Evolutionary conservation across 768 basidiomycete genomes (phyloP), one percentile per base, ranked within the genome.

Genomic region (Lepiota brunneoincarnata): DNA sequence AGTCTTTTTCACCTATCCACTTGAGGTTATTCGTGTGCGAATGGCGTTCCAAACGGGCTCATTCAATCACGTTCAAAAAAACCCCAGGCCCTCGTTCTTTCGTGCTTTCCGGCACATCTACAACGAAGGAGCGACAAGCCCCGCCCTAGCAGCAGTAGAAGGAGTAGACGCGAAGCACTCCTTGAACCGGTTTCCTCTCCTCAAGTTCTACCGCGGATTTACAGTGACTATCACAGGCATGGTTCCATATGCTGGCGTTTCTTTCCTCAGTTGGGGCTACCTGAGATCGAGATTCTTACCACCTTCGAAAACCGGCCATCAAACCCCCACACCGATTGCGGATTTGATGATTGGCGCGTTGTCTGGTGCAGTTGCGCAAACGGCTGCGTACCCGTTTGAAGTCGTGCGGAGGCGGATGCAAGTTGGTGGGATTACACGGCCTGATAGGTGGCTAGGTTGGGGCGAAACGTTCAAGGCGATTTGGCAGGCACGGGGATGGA

Each of bases 141-240:
- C 67, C 12, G 45, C 57, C 67, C 38, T 17, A 9, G 23, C 36
- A 9, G 23, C 36, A 42, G 42, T 63, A 35, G 60, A 48, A 57
- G 59, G 28, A 44, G 53, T 49, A 14, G 58, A 51, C 44, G 41
- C 66, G 45, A 61, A 59, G 60, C 62, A 67, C 31, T 66, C 70
- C 51, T 79, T 94, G 61, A 71, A 80, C 40, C 79, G 80, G 11
- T 82, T 89, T 62, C 89, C 90, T 14, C 66, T 92, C 49, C 78
- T 94, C 51, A 91, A 95, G 63, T 93, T 98, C 72, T 99, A 98
- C 67, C 90, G 97, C 18, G 96, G 97, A n/a, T 98, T 98, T 72
- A 86, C 86, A 6, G 93, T 97, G 24, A 94, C 94, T 18, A 70
- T 98, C 36, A 69, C 83, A 11, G 96, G 97, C 41, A 98, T 98